Evolutionary conservation across 768 basidiomycete species (phyloP).

Genomic region (Lyophyllum atratum): DNA sequence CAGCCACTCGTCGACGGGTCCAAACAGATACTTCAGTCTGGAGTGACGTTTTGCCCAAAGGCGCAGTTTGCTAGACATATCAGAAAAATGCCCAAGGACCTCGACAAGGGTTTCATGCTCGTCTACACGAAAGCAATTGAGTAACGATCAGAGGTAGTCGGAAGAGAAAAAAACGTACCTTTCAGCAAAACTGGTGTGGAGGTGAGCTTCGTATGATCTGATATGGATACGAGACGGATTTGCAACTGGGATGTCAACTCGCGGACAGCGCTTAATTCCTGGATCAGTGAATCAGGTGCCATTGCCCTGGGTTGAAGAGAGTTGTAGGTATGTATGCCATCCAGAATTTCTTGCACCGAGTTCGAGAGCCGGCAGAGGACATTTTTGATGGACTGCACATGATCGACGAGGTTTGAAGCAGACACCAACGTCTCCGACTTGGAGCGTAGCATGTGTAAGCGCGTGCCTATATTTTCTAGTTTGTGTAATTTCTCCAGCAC

Average conservation of each 20-base stretch:
- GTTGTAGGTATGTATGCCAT: conserved; percentile 33
- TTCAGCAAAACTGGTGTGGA: conserved; percentile 34
- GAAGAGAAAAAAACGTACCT: conserved; percentile 29
- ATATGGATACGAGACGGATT: conserved; percentile 18
- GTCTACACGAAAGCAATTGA: conserved; percentile 24
- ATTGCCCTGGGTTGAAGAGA: conserved; percentile 29
- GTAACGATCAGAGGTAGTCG: neutral
- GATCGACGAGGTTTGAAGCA: conserved; percentile 6
- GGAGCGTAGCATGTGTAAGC: conserved; percentile 25
- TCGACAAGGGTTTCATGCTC: conserved; percentile 33
- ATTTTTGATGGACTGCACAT: conserved; percentile 24
- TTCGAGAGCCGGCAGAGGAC: conserved; percentile 32
- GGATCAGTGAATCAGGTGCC: conserved; percentile 24
- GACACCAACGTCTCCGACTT: conserved; percentile 14
- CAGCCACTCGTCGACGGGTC: conserved; percentile 34
- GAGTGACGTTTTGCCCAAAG: conserved; percentile 29
- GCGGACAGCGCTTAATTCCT: conserved; percentile 24
- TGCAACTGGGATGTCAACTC: conserved; percentile 28
- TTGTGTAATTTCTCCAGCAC: conserved; percentile 22
- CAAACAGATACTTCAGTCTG: conserved; percentile 32
- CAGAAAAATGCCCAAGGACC: conserved; percentile 25
- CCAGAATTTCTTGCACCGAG: conserved; percentile 39
- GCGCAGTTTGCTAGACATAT: conserved; percentile 17
- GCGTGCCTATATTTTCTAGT: conserved; percentile 22
- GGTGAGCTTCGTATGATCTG: conserved; percentile 24